Percentiles rank a stretch among this genome's conserved stretches.
Conservation (phyloP, 228 moss, liverwort and hornwort genomes). For the Sphagnum magellanicum region DNA sequence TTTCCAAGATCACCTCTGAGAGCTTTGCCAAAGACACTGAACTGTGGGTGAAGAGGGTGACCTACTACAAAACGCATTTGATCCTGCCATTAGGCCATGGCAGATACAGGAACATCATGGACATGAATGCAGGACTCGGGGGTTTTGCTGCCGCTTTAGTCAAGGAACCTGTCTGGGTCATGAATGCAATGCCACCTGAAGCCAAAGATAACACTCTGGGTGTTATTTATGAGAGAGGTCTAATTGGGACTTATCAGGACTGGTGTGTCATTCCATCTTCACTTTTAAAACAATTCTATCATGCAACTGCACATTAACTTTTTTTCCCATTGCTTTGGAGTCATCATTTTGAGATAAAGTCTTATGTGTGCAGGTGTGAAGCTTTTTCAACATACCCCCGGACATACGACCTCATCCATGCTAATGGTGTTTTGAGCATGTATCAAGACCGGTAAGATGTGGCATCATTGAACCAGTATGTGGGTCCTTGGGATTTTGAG, state of each 20-base stretch:
- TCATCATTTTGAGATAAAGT: no score
- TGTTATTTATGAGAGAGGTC: conserved; percentile 84
- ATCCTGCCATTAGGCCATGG: conserved; percentile 58
- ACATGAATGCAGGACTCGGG: conserved; percentile 90
- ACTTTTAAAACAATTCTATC: no score
- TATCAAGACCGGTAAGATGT: conserved; percentile 79
- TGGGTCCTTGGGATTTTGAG: no score
- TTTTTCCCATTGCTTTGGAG: no score
- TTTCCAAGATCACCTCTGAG: conserved; percentile 64
- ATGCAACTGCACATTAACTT: no score
- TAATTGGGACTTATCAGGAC: conserved; percentile 94
- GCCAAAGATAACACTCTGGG: conserved; percentile 74
- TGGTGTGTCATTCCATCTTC: conserved; percentile 32
- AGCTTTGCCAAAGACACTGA: conserved; percentile 52
- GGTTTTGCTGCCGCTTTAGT: conserved; percentile 85
- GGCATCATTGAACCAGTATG: no score
- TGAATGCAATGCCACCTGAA: conserved; percentile 83
- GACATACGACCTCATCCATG: conserved; percentile 93
- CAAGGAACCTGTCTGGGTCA: conserved; percentile 77
- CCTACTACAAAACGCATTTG: conserved; percentile 61
- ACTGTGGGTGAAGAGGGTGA: conserved; percentile 64
- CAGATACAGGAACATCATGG: conserved; percentile 93
- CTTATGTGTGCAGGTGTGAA: conserved; percentile 57
- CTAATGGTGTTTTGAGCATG: conserved; percentile 90
- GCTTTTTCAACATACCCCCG: conserved; percentile 97